These are phyloP conservation scores for Kurtzmaniella quercitrusa DNA, from an alignment of 1,139 yeast species.

Conservation along the genomic window DNA sequence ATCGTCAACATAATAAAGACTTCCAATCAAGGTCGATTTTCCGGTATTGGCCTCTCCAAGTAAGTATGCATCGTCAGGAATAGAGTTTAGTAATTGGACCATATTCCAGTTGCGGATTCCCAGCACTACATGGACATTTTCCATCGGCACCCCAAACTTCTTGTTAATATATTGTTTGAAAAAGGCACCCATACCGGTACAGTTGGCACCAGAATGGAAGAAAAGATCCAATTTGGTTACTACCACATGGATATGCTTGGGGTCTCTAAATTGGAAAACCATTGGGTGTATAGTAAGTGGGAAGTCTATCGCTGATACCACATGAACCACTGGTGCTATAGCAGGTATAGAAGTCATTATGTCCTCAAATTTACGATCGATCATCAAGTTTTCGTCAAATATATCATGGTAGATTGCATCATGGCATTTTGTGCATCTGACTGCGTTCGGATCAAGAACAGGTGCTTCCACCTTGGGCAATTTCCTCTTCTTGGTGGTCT, in stretches of 20 bases:
- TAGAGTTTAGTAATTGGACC: conserved; percentile 21
- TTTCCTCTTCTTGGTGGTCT: neutral
- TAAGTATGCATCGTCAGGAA: conserved; percentile 45
- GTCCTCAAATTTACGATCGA: neutral
- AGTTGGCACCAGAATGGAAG: conserved; percentile 27
- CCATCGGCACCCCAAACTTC: conserved; percentile 37
- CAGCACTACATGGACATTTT: conserved; percentile 47
- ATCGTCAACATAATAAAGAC: conserved; percentile 32
- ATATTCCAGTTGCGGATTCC: conserved; percentile 53
- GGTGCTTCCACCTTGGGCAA: conserved; percentile 1
- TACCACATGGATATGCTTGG: conserved; percentile 42
- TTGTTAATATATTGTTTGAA: conserved; percentile 38
- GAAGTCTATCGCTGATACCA: conserved; percentile 64
- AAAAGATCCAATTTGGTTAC: conserved; percentile 59
- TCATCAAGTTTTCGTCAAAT: neutral
- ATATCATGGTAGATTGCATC: conserved; percentile 1
- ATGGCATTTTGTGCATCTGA: neutral
- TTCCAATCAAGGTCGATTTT: conserved; percentile 60
- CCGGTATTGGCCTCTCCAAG: conserved; percentile 78
- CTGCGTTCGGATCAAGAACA: neutral
- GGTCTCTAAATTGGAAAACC: conserved; percentile 31
- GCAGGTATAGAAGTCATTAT: neutral
- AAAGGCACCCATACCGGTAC: conserved; percentile 40
- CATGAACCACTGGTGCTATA: conserved; percentile 41
- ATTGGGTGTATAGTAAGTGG: conserved; percentile 53